Base-by-base conservation (phyloP, 2,329 filamentous ascomycete genomes). In the Lasiodiplodia theobromae region DNA sequence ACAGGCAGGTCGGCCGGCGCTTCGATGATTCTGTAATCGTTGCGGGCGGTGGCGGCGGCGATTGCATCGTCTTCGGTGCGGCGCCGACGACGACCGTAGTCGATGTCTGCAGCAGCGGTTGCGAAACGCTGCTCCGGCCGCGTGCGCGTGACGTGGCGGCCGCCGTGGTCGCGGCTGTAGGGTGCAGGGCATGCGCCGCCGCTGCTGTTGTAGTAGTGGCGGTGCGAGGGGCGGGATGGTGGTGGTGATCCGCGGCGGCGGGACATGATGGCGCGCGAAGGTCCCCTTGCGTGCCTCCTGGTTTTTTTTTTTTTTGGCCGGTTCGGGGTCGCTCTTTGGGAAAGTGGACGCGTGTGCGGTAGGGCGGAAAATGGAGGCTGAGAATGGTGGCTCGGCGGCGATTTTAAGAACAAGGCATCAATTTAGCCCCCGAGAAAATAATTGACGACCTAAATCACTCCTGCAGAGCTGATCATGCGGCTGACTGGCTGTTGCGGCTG, bases 131-230 rank as follows among this genome's bases (percentile, higher is more conserved):
- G 44, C 38, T 64, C 60, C 3, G 60, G 60, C 12, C 60, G 60
- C 11, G 60, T 64, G 60, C 60, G 60, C 18, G 60, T 64, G 44
- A 47, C 25, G 44, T 52, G 44, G 12, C 44, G 18, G 60, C 60
- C 40, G 44, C 40, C 23, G 40, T 14, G 37, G 37, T 40, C n/a
- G 37, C 23, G 37, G 21, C 14, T 47, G 44, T 47, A 47, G 7
- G 44, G 44, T 3, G 52, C 28, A 4, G 28, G 23, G 23, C 23
- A 23, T 23, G 23, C 14, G 37, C 37, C 4, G 14, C n/a, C 16
- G 57, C 23, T 18, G 57, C 2, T 11, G 56, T 3, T 21, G 53
- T 38, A 37, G 31, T 21, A 18, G 53, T 11, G 14, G 38, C 6
- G 10, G 38, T 12, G 31, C 31, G 31, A 40, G 8, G 34, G 37